Base-by-base conservation (phyloP, 2,329 filamentous ascomycete species). In the Cladophialophora carrionii region DNA sequence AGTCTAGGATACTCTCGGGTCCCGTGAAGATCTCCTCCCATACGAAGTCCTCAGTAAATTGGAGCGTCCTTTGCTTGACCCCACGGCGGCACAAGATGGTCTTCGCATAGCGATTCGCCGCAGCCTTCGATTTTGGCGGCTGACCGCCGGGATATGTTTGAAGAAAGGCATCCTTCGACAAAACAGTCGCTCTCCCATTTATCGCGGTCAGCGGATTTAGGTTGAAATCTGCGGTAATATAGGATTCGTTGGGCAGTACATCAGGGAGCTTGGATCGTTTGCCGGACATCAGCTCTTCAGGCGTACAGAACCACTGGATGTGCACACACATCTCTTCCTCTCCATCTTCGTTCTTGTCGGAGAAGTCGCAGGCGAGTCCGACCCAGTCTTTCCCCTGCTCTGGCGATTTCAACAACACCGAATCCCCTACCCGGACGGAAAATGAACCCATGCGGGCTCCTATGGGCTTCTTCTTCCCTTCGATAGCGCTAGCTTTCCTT, bases 301-400 rank as follows among this genome's bases (percentile, higher is more conserved):
- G 92, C 0, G 91, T 92, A 24, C 78, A 79, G 75, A 99, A 97
- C 95, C 95, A 99, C 84, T 97, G 89, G 74, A 99, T 95, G 68
- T 89, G 90, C 62, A 90, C 94, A 29, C 88, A 87, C 81, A 92
- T 97, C 68, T 82, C 81, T 17, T 81, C 76, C 51, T 90, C 85
- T 3, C 87, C 88, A 12, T 90, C 88, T 22, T 90, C 84, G 53
- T 90, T 88, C 34, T 88, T 86, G 53, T 94, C 88, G 46, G 88
- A 75, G 71, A 99, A 96, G 51, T 91, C 88, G 72, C 89, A 90
- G 59, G 97, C 89, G 67, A 99, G 87, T 37, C 91, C 95, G 2
- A 96, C 90, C 93, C 95, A 99, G 10, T 92, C 90, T 73, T 96
- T 92, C 70, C 91, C 91, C 48, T 87, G 85, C 3, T 91, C 92